These are phyloP conservation scores for Aphanomyces stellatus DNA, from an alignment of 352 stramenopile species.

Conservation along the genomic window DNA sequence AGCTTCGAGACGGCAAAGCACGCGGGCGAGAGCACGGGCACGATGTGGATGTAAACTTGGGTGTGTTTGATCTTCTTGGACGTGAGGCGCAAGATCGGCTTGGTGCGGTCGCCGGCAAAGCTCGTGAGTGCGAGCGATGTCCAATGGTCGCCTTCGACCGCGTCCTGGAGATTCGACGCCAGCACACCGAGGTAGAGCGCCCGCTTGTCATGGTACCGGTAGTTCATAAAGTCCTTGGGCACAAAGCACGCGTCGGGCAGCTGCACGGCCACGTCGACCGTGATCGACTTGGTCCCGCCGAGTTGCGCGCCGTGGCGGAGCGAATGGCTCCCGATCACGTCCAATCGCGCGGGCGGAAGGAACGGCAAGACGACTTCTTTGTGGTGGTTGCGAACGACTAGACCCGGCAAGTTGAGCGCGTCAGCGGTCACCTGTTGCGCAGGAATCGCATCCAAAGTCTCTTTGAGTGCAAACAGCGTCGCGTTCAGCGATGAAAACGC, in stretches of 20 bases:
- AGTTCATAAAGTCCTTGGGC: constrained; percentile 85
- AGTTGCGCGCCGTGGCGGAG: constrained; percentile 71
- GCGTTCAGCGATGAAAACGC: constrained; percentile 38
- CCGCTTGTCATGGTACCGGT: constrained; percentile 84
- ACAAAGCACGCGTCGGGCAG: constrained; percentile 78
- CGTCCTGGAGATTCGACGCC: constrained; percentile 39
- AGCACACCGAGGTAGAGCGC: constrained; percentile 81
- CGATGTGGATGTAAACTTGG: constrained; percentile 40
- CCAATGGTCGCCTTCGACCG: constrained; percentile 15
- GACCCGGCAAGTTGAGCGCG: constrained; percentile 39
- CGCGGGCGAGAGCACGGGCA: constrained; percentile 56
- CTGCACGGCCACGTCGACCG: constrained; percentile 76
- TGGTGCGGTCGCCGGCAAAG: constrained; percentile 72
- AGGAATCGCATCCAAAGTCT: constrained; percentile 43
- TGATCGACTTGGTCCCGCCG: constrained; percentile 52
- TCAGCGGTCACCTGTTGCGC: constrained; percentile 72
- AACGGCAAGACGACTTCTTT: constrained; percentile 86
- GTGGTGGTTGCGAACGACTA: constrained; percentile 63
- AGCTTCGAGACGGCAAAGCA: constrained; percentile 80
- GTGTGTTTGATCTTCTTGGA: constrained; percentile 43
- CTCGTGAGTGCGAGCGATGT: constrained; percentile 33
- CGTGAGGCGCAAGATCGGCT: constrained; percentile 57
- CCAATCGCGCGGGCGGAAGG: constrained; percentile 51
- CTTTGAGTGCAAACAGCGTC: constrained; percentile 79
- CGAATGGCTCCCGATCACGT: constrained; percentile 84